A percentile compares a stretch with the other conserved stretches of the same genome.
Evolutionary conservation across 768 basidiomycete genomes (phyloP).

Genomic region (Symmetrospora coprosmae): DNA sequence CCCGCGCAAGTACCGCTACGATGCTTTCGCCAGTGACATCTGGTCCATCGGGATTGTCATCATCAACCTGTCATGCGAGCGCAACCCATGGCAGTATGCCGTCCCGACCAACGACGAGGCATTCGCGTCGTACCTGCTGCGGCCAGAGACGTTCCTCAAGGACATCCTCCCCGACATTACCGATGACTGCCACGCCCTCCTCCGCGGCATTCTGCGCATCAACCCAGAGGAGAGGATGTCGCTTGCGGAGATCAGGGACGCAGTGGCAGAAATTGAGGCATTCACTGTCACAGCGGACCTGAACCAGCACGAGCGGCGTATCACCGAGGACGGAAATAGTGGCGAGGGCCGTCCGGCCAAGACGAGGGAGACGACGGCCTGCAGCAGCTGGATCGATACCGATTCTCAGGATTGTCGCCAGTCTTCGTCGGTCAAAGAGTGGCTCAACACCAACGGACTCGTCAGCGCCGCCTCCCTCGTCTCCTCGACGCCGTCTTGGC

Average conservation of each 20-base stretch:
- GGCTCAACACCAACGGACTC: too few relatives aligned
- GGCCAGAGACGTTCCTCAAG: background rate
- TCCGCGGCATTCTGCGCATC: background rate
- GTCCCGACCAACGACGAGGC: background rate
- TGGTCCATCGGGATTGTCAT: conserved; percentile 15
- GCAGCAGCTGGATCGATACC: too few relatives aligned
- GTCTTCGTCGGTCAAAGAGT: too few relatives aligned
- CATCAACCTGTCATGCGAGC: conserved; percentile 5
- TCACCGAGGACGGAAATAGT: too few relatives aligned
- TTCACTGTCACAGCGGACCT: too few relatives aligned
- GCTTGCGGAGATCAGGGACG: background rate
- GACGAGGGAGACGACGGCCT: too few relatives aligned
- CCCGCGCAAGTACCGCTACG: too few relatives aligned
- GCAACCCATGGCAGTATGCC: conserved; percentile 11
- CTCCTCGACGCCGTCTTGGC: too few relatives aligned
- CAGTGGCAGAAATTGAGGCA: background rate
- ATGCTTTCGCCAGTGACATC: background rate
- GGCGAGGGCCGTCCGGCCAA: too few relatives aligned
- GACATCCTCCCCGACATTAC: background rate
- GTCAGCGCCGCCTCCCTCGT: too few relatives aligned
- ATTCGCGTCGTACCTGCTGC: background rate
- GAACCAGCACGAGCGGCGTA: too few relatives aligned
- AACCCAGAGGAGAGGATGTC: background rate
- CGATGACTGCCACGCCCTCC: background rate
- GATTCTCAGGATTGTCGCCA: too few relatives aligned